Evolutionary conservation across 192 early-diverging fungal genomes (phyloP).

Genomic region (Backusella liffmaniae): DNA sequence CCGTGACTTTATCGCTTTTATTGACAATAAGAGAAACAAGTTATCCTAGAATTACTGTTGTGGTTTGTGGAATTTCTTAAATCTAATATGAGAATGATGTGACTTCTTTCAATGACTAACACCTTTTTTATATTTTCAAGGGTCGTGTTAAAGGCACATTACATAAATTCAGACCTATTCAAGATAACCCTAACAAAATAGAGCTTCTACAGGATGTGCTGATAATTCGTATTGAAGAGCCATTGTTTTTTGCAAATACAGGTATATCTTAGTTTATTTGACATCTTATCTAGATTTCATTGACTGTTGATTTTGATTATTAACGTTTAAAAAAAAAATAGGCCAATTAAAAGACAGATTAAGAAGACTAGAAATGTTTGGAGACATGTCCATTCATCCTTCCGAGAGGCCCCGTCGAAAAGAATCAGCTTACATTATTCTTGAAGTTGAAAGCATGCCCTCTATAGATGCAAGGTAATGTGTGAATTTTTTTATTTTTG

Average conservation of each 20-base stretch:
- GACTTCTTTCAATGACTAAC: slow-evolving; percentile 3
- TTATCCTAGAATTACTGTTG: slow-evolving; percentile 70
- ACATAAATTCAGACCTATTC: slow-evolving; percentile 70
- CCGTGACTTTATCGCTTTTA: slow-evolving; percentile 80
- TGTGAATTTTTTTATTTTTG: background rate
- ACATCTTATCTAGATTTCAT: background rate
- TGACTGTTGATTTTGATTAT: background rate
- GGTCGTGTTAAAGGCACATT: slow-evolving; percentile 48
- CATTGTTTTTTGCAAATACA: slow-evolving; percentile 94
- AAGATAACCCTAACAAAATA: slow-evolving; percentile 51
- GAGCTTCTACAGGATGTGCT: slow-evolving; percentile 80
- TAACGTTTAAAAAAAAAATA: background rate
- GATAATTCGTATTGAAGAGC: slow-evolving; percentile 89
- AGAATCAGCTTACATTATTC: slow-evolving; percentile 74
- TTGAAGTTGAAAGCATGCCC: slow-evolving; percentile 89
- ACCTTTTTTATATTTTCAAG: slow-evolving; percentile 15
- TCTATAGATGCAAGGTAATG: slow-evolving; percentile 76
- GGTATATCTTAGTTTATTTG: slow-evolving; percentile 16
- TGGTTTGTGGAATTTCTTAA: slow-evolving; percentile 42
- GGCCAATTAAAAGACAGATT: slow-evolving; percentile 94
- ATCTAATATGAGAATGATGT: background rate
- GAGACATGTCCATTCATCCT: slow-evolving; percentile 92
- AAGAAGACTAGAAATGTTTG: slow-evolving; percentile 89
- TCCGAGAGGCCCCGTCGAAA: slow-evolving; percentile 78
- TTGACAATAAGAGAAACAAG: slow-evolving; percentile 92